A percentile compares a stretch with the other conserved stretches of the same genome.
phyloP scores from a whole-genome alignment of 345 rosid species.

The Rubroshorea leprosula region DNA sequence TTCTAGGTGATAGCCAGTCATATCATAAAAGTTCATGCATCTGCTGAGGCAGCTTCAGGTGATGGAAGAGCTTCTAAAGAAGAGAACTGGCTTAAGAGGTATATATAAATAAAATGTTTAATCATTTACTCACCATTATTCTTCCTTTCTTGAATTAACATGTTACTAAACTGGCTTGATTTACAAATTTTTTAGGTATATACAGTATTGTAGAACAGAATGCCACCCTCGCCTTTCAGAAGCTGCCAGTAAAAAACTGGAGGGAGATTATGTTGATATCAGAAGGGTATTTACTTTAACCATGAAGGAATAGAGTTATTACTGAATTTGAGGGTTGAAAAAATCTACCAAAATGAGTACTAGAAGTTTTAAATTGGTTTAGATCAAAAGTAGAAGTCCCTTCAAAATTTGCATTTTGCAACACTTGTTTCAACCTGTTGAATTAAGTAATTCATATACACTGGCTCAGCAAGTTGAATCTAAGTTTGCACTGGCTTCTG shows the following conservation, averaged over 20 bases:
- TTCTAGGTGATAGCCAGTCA: constrained; percentile 86
- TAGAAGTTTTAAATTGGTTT: too few species aligned
- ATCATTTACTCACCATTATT: not conserved
- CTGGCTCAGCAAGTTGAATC: too few species aligned
- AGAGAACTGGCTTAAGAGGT: constrained; percentile 97
- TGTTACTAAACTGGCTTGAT: too few species aligned
- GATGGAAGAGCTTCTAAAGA: constrained; percentile 59
- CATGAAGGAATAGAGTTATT: too few species aligned
- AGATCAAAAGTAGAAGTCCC: too few species aligned
- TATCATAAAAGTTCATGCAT: constrained; percentile 90
- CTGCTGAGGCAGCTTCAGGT: constrained; percentile 53
- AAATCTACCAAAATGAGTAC: too few species aligned
- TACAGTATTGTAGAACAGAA: constrained; percentile 75
- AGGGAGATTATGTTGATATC: constrained; percentile 74
- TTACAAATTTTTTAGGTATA: constrained; percentile 43
- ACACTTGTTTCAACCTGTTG: too few species aligned
- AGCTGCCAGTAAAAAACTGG: constrained; percentile 62
- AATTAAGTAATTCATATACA: too few species aligned
- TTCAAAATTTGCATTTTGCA: too few species aligned
- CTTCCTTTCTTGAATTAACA: constrained; percentile 19
- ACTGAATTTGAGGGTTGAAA: too few species aligned
- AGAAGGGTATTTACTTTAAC: too few species aligned
- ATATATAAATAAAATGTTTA: constrained; percentile 1
- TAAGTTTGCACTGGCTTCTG: too few species aligned
- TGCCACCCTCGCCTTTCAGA: constrained; percentile 87